Evolutionary conservation across 192 early-diverging fungal genomes (phyloP).

Genomic region (Martensiomyces pterosporus): DNA sequence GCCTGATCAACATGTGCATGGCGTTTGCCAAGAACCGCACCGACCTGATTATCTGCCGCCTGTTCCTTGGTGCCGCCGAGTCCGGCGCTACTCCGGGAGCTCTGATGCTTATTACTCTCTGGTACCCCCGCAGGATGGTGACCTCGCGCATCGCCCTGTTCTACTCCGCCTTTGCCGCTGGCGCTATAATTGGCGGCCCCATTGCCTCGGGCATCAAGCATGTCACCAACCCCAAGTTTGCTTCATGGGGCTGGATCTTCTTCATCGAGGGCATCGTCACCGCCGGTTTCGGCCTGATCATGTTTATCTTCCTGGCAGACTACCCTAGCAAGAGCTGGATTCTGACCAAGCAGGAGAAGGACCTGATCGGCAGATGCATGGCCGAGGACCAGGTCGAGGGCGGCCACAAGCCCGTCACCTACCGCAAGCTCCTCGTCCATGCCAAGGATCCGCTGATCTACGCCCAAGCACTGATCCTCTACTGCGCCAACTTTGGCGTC

Average conservation of each 20-base stretch:
- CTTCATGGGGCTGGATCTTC: slow-evolving; percentile 45
- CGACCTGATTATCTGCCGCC: slow-evolving; percentile 32
- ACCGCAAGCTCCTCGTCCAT: slow-evolving; percentile 12
- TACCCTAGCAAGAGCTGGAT: slow-evolving; percentile 43
- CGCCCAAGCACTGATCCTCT: slow-evolving; percentile 33
- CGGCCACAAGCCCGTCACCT: slow-evolving; percentile 26
- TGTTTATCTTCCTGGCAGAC: slow-evolving; percentile 33
- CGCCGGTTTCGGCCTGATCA: slow-evolving; percentile 26
- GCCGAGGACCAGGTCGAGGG: slow-evolving; percentile 27
- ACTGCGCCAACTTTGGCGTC: slow-evolving; percentile 39
- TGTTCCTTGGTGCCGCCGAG: slow-evolving; percentile 45
- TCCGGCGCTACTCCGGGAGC: slow-evolving; percentile 41
- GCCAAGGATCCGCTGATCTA: slow-evolving; percentile 31
- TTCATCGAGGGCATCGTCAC: slow-evolving; percentile 42
- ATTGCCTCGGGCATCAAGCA: slow-evolving; percentile 42
- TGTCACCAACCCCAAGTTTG: slow-evolving; percentile 27
- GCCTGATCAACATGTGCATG: slow-evolving; percentile 48
- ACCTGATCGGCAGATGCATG: slow-evolving; percentile 25
- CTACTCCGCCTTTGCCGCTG: slow-evolving; percentile 38
- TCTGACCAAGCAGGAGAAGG: slow-evolving; percentile 24
- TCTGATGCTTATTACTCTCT: slow-evolving; percentile 40
- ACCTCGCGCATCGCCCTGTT: slow-evolving; percentile 38
- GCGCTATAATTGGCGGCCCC: slow-evolving; percentile 36
- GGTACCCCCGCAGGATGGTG: slow-evolving; percentile 47
- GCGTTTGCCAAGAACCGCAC: slow-evolving; percentile 43